Percentiles rank a stretch among this genome's conserved stretches.
Evolutionary conservation across 768 basidiomycete species (phyloP).

Genomic region (Fibroporia radiculosa): DNA sequence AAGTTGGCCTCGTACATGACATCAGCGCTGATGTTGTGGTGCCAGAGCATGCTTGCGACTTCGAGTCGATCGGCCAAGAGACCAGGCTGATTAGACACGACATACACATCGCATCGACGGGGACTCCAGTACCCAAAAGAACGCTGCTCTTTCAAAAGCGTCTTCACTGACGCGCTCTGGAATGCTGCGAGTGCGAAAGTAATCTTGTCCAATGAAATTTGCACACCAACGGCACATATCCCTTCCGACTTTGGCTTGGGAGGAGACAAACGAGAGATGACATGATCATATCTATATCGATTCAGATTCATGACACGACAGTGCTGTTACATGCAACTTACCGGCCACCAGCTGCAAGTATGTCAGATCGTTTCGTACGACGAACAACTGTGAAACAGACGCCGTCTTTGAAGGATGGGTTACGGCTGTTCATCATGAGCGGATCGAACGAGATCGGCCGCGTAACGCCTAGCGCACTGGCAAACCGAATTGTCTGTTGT

Average conservation of each 20-base stretch:
- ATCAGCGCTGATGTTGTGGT: slow-evolving; percentile 77
- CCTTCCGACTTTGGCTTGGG: slow-evolving; percentile 45
- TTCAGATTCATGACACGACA: not conserved
- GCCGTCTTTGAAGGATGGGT: slow-evolving; percentile 62
- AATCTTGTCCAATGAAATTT: slow-evolving; percentile 76
- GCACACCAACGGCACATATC: slow-evolving; percentile 63
- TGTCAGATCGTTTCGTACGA: slow-evolving; percentile 55
- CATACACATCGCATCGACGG: slow-evolving; percentile 81
- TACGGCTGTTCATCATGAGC: slow-evolving; percentile 63
- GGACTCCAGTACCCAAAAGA: slow-evolving; percentile 90
- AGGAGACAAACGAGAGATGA: slow-evolving; percentile 54
- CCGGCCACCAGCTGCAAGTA: slow-evolving; percentile 81
- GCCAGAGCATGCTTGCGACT: slow-evolving; percentile 70
- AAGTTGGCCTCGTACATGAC: slow-evolving; percentile 77
- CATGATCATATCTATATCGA: slow-evolving; percentile 55
- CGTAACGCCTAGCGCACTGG: slow-evolving; percentile 52
- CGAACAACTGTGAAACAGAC: slow-evolving; percentile 69
- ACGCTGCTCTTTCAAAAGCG: slow-evolving; percentile 66
- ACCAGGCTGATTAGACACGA: slow-evolving; percentile 72
- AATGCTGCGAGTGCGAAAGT: slow-evolving; percentile 58
- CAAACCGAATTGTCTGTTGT: slow-evolving; percentile 52
- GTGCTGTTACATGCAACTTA: slow-evolving; percentile 22
- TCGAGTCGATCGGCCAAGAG: slow-evolving; percentile 73
- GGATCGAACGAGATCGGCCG: slow-evolving; percentile 63
- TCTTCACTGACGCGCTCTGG: slow-evolving; percentile 58